These are phyloP conservation scores for Triticum turgidum DNA, from an alignment of 176 grass and related monocot genomes.

Conservation along the genomic window DNA sequence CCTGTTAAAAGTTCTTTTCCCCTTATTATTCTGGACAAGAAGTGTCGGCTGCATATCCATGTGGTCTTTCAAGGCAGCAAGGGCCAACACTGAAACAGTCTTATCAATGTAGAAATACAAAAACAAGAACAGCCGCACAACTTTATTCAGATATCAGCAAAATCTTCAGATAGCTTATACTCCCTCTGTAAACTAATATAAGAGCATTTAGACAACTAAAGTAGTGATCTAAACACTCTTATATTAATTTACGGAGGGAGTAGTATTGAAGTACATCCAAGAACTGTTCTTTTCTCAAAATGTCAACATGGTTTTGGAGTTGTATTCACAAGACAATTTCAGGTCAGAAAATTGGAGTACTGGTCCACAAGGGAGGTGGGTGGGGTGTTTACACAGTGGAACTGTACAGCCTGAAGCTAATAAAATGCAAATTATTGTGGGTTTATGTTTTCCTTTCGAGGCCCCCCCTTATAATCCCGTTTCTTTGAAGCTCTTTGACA, in stretches of 20 bases:
- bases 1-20: not conserved
- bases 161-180: not conserved
- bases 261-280: not conserved
- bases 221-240: too few species aligned
- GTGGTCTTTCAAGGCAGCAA: constrained; percentile 9
- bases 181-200: too few species aligned
- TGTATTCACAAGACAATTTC: not conserved
- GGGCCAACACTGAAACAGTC: not conserved
- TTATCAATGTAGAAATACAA: not conserved
- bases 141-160: not conserved
- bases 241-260: too few species aligned
- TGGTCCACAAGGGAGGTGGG: not conserved
- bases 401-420: constrained; percentile 46
- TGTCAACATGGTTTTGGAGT: not conserved
- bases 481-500: constrained; percentile 89
- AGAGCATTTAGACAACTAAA: too few species aligned
- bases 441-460: constrained; percentile 18
- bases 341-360: not conserved
- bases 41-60: not conserved
- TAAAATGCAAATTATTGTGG: constrained; percentile 4
- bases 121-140: not conserved
- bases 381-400: not conserved
- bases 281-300: not conserved
- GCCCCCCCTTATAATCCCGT: constrained; percentile 32
- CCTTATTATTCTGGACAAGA: not conserved